Conservation (phyloP, 2,329 filamentous ascomycete species). For the Colletotrichum godetiae region DNA sequence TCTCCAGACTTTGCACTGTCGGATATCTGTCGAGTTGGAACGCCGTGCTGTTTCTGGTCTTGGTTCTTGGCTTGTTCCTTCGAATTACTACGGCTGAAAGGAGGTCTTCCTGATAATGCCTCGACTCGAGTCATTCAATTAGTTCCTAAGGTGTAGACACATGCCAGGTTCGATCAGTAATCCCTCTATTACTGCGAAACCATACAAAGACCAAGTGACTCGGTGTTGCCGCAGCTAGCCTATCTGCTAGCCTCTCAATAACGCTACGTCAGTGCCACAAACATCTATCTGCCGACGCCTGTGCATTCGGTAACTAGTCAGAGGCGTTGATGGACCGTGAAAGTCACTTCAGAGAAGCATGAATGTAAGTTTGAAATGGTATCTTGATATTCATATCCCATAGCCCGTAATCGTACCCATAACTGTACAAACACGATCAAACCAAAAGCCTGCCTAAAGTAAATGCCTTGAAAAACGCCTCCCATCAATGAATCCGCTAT, state of each 20-base stretch:
- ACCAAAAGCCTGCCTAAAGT: not conserved
- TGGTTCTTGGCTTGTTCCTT: not conserved
- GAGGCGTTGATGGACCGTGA: not conserved
- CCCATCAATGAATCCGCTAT: not conserved
- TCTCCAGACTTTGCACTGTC: not conserved
- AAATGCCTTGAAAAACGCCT: not conserved
- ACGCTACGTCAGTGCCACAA: not conserved
- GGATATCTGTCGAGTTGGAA: no score
- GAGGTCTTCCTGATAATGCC: not conserved
- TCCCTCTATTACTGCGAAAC: no score
- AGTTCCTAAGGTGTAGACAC: no score
- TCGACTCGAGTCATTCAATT: not conserved
- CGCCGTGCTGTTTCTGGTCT: not conserved
- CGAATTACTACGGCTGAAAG: not conserved
- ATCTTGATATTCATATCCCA: conserved; percentile 19
- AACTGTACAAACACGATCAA: not conserved
- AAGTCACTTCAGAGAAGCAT: not conserved
- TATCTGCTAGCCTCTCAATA: no score
- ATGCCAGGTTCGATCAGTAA: no score
- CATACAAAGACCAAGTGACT: no score
- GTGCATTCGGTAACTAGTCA: not conserved
- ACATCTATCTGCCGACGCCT: not conserved
- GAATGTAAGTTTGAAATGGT: conserved; percentile 9
- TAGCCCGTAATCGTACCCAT: conserved; percentile 2
- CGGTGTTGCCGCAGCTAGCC: no score